Conservation (phyloP, 441 rosid species). For the Syzygium syzygioides region DNA sequence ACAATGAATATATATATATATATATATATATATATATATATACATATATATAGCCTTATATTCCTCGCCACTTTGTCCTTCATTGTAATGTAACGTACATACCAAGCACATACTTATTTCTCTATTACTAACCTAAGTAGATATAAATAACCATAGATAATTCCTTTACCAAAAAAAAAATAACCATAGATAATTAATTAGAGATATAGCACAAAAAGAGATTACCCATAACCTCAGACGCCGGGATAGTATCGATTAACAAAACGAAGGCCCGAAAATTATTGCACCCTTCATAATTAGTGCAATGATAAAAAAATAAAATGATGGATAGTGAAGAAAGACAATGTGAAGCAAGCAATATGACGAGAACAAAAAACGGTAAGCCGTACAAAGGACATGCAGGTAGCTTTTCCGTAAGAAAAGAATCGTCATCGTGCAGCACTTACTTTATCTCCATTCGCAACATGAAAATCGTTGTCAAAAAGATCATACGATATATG, state of each 20-base stretch:
- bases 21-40: neutral
- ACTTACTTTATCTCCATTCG: neutral
- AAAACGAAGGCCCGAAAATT: neutral
- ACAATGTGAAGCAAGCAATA: neutral
- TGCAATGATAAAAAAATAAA: neutral
- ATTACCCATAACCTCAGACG: neutral
- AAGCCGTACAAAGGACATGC: neutral
- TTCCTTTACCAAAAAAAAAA: too few relatives aligned
- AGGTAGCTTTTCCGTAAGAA: neutral
- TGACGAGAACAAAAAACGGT: neutral
- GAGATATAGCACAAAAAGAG: neutral
- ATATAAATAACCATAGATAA: neutral
- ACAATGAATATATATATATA: too few relatives aligned
- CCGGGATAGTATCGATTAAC: neutral
- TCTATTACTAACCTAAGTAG: neutral
- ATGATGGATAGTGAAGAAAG: neutral
- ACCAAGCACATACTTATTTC: neutral
- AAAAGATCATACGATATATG: neutral
- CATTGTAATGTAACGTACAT: neutral
- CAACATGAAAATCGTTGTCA: neutral
- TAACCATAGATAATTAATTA: neutral
- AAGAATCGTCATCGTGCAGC: constrained; percentile 19
- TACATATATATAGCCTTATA: neutral
- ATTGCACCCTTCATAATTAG: neutral
- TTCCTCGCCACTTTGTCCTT: neutral